These are phyloP conservation scores for Pseudogymnoascus sp. DNA, from an alignment of 2,329 filamentous ascomycete species.

Conservation along the genomic window DNA sequence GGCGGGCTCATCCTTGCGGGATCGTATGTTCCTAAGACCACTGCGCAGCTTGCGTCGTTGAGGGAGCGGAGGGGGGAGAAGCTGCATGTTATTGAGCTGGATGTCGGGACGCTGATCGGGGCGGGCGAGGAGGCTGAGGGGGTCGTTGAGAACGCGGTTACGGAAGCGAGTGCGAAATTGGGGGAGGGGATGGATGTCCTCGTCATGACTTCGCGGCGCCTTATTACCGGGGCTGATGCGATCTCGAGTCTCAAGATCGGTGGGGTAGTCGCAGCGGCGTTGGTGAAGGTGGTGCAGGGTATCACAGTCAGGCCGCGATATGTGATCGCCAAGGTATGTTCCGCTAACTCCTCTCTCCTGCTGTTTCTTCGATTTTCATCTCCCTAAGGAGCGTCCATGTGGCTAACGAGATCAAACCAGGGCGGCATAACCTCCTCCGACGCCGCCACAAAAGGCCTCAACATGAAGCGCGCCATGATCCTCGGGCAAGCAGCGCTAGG, in stretches of 20 bases:
- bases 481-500: conserved; percentile 49
- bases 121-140: conserved; percentile 9
- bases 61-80: conserved; percentile 30
- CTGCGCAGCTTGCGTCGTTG: conserved; percentile 41
- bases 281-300: conserved; percentile 40
- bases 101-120: conserved; percentile 35
- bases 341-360: no score
- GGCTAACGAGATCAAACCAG: no score
- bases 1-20: conserved; percentile 48
- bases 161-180: conserved; percentile 32
- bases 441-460: conserved; percentile 46
- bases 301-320: conserved; percentile 44
- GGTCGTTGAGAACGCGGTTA: conserved; percentile 27
- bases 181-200: conserved; percentile 42
- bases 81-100: conserved; percentile 38
- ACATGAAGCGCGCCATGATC: conserved; percentile 44
- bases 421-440: conserved; percentile 53
- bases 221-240: conserved; percentile 42
- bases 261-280: conserved; percentile 38
- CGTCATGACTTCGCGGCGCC: conserved; percentile 48
- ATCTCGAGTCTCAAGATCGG: conserved; percentile 46
- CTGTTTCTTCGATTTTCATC: not conserved
- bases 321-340: conserved; percentile 42
- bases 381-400: no score
- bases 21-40: conserved; percentile 51